Evolutionary conservation across 345 rosid species (phyloP), one percentile per base, ranked within the genome.

Genomic region (Erysimum cheiranthoides): DNA sequence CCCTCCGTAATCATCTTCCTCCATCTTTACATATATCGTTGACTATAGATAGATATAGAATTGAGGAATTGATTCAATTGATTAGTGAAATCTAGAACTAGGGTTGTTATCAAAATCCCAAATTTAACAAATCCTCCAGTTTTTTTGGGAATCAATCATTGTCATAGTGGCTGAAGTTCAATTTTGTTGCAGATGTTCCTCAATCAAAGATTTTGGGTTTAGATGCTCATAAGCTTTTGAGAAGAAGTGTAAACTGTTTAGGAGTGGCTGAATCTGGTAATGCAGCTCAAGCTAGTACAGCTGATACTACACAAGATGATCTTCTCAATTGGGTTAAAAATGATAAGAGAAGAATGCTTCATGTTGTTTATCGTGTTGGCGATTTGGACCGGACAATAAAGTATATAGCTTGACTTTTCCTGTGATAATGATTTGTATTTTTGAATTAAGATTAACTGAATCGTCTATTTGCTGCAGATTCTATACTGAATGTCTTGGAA

Each of bases 331-430:
- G 86, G 86, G 89, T 84, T 2, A 90, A 83, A 73, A 83, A 82
- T 73, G 99, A 95, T 65, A 91, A 90, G 66, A 86, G 99, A 68
- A 85, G 98, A 83, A 77, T 95, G 93, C 86, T 93, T 49, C 98
- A 95, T 82, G 99, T 89, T 40, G 98, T 95, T 78, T 95, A 95
- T 79, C 98, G 99, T 13, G 99, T 95, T 59, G 99, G 97, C 46
- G 98, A 95, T 80, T 68, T 95, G 84, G 99, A 95, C 73, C 80
- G 90, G 72, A 95, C 99, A 14, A 88, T 95, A 35, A 95, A 95
- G 99, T 95, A 85, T 35, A 45, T 52, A 17, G 12, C 6, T n/a
- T 65, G 17, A 1, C 16, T 17, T 53, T 38, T 14, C 12, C 21
- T 66, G 12, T 77, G 66, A 56, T 38, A 57, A 57, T 68, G 14